These are phyloP conservation scores for Yamadazyma oceani DNA, from an alignment of 1,139 yeast species.

Conservation along the genomic window DNA sequence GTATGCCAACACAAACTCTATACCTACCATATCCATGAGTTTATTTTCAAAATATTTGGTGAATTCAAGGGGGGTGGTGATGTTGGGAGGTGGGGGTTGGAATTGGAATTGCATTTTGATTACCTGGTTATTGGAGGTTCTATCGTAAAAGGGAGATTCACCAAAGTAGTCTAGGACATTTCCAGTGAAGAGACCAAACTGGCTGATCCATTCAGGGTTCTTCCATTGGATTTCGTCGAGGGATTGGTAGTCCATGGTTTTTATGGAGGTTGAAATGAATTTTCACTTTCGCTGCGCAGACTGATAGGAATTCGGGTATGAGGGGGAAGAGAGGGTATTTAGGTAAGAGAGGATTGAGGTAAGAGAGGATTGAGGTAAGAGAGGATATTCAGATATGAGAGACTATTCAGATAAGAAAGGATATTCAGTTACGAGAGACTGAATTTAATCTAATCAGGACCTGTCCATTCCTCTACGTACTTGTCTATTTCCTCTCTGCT, in stretches of 20 bases:
- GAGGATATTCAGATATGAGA: too few relatives aligned
- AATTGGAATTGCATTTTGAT: conserved; percentile 94
- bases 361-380: too few relatives aligned
- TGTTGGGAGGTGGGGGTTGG: conserved; percentile 52
- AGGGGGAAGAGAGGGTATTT: too few relatives aligned
- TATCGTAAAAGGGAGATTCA: conserved; percentile 91
- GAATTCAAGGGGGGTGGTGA: conserved; percentile 27
- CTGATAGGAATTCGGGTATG: too few relatives aligned
- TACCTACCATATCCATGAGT: conserved; percentile 76
- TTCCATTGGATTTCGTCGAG: conserved; percentile 95
- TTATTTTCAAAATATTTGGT: conserved; percentile 51
- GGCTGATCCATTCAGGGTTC: conserved; percentile 95
- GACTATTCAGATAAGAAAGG: too few relatives aligned
- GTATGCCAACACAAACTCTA: conserved; percentile 75
- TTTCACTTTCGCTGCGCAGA: too few relatives aligned
- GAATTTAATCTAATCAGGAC: too few relatives aligned
- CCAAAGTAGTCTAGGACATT: conserved; percentile 92
- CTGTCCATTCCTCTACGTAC: too few relatives aligned
- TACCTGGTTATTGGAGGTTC: conserved; percentile 91
- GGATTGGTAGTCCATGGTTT: conserved; percentile 19
- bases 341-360: too few relatives aligned
- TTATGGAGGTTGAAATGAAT: too few relatives aligned
- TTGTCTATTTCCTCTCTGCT: too few relatives aligned
- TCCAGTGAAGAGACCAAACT: conserved; percentile 79
- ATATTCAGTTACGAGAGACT: too few relatives aligned